Percentiles rank a stretch among this genome's conserved stretches.
These are phyloP conservation scores for Populus pruinosa DNA, from an alignment of 345 rosid species.

Conservation along the genomic window DNA sequence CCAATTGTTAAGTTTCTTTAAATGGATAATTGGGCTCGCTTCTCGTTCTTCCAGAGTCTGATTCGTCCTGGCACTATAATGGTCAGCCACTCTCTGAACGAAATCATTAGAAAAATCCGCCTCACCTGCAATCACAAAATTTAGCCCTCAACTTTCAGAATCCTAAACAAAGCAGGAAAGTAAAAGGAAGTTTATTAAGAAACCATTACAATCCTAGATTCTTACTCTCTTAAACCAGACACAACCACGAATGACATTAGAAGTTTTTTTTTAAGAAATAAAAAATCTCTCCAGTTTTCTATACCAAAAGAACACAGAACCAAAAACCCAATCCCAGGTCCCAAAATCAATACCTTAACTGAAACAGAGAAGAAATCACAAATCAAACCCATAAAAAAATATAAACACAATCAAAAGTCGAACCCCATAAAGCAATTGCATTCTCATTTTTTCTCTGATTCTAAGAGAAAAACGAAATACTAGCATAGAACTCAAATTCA, in stretches of 20 bases:
- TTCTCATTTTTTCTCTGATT: background rate
- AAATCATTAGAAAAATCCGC: conserved; percentile 31
- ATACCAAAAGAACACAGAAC: background rate
- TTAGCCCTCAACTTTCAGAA: background rate
- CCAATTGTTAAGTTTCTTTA: conserved; percentile 96
- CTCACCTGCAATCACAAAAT: conserved; percentile 48
- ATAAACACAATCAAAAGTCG: background rate
- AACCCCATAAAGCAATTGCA: background rate
- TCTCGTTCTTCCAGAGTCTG: conserved; percentile 95
- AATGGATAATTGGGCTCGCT: conserved; percentile 95
- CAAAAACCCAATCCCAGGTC: background rate
- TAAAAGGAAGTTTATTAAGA: background rate
- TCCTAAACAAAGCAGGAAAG: background rate
- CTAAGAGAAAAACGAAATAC: background rate
- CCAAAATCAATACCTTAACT: background rate
- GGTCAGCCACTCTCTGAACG: conserved; percentile 83
- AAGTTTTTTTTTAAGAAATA: background rate
- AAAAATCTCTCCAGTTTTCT: background rate
- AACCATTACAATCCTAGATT: background rate
- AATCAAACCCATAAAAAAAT: background rate
- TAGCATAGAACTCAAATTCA: background rate
- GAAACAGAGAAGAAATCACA: background rate
- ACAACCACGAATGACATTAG: background rate
- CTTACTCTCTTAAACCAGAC: background rate
- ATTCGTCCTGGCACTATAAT: conserved; percentile 94